Percentiles rank a stretch among this genome's conserved stretches.
These are phyloP conservation scores for Cryphonectria nitschkei DNA, from an alignment of 2,329 filamentous ascomycete genomes.

Conservation along the genomic window DNA sequence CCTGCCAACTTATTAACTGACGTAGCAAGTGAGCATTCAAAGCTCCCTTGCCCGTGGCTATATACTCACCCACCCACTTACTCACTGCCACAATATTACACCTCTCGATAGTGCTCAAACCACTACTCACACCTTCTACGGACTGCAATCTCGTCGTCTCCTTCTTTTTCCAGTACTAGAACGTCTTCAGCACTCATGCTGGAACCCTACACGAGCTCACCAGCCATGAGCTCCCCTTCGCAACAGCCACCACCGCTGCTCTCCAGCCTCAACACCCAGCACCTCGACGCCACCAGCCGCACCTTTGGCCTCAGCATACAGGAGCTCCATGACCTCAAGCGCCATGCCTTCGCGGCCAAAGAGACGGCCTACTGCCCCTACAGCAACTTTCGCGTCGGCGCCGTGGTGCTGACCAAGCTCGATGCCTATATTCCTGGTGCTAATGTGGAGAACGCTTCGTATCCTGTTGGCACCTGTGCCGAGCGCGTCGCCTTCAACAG, in stretches of 20 bases:
- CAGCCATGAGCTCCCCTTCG: conserved; percentile 22
- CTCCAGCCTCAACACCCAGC: conserved; percentile 32
- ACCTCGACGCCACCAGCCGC: conserved; percentile 39
- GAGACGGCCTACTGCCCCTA: conserved; percentile 87
- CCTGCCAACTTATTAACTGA: neutral
- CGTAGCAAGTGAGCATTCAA: neutral
- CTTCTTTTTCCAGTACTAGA: neutral
- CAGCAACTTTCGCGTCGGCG: conserved; percentile 89
- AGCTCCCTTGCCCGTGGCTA: neutral
- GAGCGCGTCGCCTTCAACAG: conserved; percentile 87
- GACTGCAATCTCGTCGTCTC: neutral
- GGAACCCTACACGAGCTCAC: neutral
- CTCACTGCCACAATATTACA: neutral
- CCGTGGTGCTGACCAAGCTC: conserved; percentile 66
- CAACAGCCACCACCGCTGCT: conserved; percentile 31
- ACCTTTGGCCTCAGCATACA: conserved; percentile 56
- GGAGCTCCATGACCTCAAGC: conserved; percentile 68
- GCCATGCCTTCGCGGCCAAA: conserved; percentile 72
- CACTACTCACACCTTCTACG: neutral
- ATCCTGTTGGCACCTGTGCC: conserved; percentile 93
- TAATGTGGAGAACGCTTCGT: conserved; percentile 91
- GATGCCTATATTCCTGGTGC: conserved; percentile 67
- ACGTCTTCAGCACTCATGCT: neutral
- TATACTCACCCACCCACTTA: too few relatives aligned
- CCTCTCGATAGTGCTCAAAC: neutral